Evolutionary conservation across 208 protist genomes (phyloP).

Genomic region (Angomonas desouzai): DNA sequence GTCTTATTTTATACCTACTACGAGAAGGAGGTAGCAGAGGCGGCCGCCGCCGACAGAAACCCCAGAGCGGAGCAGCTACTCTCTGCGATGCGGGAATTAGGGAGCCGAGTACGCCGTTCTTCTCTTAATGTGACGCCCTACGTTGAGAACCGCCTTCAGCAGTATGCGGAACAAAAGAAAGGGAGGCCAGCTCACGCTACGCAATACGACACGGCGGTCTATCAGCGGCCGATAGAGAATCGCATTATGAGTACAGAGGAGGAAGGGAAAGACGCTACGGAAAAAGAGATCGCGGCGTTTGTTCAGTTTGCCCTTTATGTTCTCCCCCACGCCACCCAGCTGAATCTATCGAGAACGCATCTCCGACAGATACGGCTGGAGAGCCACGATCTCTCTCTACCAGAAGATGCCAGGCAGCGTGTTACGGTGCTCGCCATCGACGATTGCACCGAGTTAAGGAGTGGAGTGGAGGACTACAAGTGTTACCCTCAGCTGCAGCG

Average conservation of each 20-base stretch:
- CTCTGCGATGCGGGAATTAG: background rate
- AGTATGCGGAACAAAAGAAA: background rate
- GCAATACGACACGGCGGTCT: too few species aligned
- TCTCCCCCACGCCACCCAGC: background rate
- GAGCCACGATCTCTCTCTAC: too few species aligned
- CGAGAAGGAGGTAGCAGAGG: too few species aligned
- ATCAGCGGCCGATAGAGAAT: too few species aligned
- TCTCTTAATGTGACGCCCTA: background rate
- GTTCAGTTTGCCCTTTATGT: background rate
- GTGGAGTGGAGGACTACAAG: too few species aligned
- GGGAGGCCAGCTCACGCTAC: too few species aligned
- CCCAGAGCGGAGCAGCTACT: background rate
- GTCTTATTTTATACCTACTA: background rate
- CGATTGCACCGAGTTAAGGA: too few species aligned
- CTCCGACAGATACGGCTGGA: background rate
- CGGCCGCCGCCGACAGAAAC: too few species aligned
- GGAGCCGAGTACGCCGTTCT: background rate
- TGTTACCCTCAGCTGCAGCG: too few species aligned
- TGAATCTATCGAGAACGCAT: background rate
- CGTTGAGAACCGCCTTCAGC: background rate
- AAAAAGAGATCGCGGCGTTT: background rate
- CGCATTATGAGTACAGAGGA: too few species aligned
- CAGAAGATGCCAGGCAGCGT: too few species aligned
- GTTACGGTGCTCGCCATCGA: too few species aligned
- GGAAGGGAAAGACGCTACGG: background rate